Evolutionary conservation across 1,284 basidiomycete genomes (phyloP), one percentile per base, ranked within the genome.

Genomic region (Entoloma clypeatum): DNA sequence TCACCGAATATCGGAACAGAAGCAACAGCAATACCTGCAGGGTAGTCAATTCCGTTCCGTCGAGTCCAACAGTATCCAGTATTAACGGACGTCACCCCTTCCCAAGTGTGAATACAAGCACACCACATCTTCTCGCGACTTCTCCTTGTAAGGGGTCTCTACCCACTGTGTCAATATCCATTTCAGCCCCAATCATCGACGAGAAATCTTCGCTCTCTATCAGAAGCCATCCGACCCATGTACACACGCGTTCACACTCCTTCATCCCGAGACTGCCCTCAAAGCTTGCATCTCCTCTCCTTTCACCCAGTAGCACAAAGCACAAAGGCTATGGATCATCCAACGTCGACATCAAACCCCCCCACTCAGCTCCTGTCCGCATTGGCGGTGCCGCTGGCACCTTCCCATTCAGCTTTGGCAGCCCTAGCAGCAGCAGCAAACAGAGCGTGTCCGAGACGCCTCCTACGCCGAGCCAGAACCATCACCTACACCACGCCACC

Each of bases 201-300:
- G 57, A 60, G 18, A 43, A 17, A 16, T 14, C 17, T 4, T 27
- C 27, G 14, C 3, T n/a, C n/a, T n/a, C n/a, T n/a, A n/a, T 21
- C 21, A 18, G 37, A 8, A 44, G 24, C 19, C 17, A 41, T n/a
- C 52, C 59, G 26, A 48, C 53, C 2, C 64, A 64, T 48, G 68
- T 74, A 5, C 79, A 80, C 53, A 70, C 68, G 17, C 74, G 79
- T 24, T 81, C 79, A 21, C 79, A 82, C 49, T 74, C 81, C 2
- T 84, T 85, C 49, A 79, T 81, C 0, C 82, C 81, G 0, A 81
- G 79, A 43, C 59, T 83, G n/a, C 71, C 82, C 1, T 82, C 82
- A 0, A 85, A 84, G 47, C 64, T 83, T 1, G 70, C 80, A 4
- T 63, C 71, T 7, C 74, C 74, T 21, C 68, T 71, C 44, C 50